phyloP scores from a whole-genome alignment of 2,329 filamentous ascomycete genomes.

The Sporothrix globosa region DNA sequence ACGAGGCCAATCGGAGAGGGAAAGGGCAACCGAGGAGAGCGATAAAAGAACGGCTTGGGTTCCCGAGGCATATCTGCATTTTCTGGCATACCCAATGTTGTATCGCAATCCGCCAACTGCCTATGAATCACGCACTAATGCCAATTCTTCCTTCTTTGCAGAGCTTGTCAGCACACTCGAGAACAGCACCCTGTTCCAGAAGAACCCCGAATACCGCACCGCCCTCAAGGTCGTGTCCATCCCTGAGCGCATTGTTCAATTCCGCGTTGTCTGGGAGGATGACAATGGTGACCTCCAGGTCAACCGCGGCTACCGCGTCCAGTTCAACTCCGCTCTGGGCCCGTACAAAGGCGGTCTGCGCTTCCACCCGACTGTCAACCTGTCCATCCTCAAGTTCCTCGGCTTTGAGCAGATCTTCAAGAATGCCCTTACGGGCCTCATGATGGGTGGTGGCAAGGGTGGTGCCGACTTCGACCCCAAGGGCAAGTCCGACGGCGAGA shows the following conservation, averaged over 20 bases:
- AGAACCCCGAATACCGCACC: constrained; percentile 92
- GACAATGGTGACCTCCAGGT: constrained; percentile 87
- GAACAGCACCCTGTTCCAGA: constrained; percentile 87
- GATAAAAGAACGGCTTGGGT: neutral
- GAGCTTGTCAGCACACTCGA: constrained; percentile 95
- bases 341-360: constrained; percentile 98
- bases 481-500: constrained; percentile 96
- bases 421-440: constrained; percentile 94
- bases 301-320: constrained; percentile 93
- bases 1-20: constrained; percentile 3
- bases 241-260: constrained; percentile 94
- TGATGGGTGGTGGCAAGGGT: constrained; percentile 97
- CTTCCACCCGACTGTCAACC: constrained; percentile 87
- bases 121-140: neutral
- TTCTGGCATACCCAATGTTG: neutral
- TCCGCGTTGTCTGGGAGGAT: constrained; percentile 96
- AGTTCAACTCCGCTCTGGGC: constrained; percentile 97
- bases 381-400: constrained; percentile 88
- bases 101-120: neutral
- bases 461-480: constrained; percentile 99
- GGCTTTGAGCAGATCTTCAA: constrained; percentile 99
- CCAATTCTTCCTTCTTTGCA: constrained; percentile 43
- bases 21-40: neutral
- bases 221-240: constrained; percentile 86
- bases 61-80: neutral